Evolutionary conservation across 768 basidiomycete species (phyloP), one percentile per base, ranked within the genome.

Genomic region (Boletus rex-veris): DNA sequence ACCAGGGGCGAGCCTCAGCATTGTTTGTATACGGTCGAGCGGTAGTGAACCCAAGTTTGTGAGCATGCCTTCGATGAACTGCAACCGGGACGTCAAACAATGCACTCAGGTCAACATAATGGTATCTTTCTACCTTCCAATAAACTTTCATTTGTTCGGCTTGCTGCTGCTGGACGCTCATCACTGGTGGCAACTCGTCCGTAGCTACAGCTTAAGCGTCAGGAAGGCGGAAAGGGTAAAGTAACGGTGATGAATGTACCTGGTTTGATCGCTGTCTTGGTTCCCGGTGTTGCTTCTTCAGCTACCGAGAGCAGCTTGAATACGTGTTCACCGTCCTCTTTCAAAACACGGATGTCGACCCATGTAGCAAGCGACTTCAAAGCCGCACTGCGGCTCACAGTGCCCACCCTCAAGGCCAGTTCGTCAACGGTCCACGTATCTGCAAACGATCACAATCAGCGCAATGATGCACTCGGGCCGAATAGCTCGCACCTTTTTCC

Each of bases 51-150:
- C 89, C 41, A 98, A 74, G 67, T 93, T 95, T 50, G 84, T 92
- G 53, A 97, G 84, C 88, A 93, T 92, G 28, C 90, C 92, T 71
- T 91, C 86, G 55, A 95, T 89, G 71, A 88, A 95, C 88, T 92
- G 55, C 19, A 39, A 14, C 6, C 46, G 8, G 49, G 9, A 48
- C 45, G 54, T 60, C 40, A 51, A 41, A 36, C 12, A 53, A 37
- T 28, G 26, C 16, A 47, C 11, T 3, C 12, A 43, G 5, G 30
- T 21, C 43, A 43, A 40, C 9, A 3, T 9, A n/a, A 19, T 6
- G 14, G 8, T 15, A 9, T 26, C 24, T 24, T 24, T 70, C 7
- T 48, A 85, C 91, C 83, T 90, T 92, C 92, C 92, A 95, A 67
- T 86, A 90, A 1, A 92, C 79, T 55, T 77, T 81, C 86, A 95